These are phyloP conservation scores for Apophysomyces sp. DNA, from an alignment of 371 early-diverging fungal species.

Conservation along the genomic window DNA sequence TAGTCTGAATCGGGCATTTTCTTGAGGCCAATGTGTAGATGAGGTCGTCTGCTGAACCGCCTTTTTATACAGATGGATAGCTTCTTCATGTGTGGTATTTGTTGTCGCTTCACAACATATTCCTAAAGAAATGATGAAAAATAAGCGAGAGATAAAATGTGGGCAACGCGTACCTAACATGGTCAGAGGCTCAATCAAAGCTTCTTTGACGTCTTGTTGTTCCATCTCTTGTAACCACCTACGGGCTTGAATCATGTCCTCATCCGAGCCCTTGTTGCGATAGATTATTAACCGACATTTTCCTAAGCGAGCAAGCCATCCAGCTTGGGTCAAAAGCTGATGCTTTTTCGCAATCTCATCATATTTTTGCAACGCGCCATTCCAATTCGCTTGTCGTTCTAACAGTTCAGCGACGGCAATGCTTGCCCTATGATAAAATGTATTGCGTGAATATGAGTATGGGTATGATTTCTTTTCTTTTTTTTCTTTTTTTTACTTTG, in stretches of 20 bases:
- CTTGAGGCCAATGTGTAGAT: constrained; percentile 19
- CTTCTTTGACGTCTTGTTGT: constrained; percentile 3
- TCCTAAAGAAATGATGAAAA: background rate
- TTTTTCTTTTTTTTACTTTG: constrained; percentile 18
- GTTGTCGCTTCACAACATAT: background rate
- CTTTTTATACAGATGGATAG: background rate
- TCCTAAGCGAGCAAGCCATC: constrained; percentile 15
- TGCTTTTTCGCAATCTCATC: constrained; percentile 2
- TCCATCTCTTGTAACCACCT: constrained; percentile 15
- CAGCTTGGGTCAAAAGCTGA: constrained; percentile 6
- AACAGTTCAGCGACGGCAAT: constrained; percentile 14
- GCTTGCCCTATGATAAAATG: constrained; percentile 15
- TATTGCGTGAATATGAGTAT: too few species aligned
- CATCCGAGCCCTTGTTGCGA: constrained; percentile 2
- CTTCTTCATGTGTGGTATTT: background rate
- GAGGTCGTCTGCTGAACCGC: constrained; percentile 6
- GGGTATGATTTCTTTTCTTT: background rate
- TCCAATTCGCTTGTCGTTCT: constrained; percentile 4
- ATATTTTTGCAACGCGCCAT: constrained; percentile 14
- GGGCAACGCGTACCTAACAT: constrained; percentile 9
- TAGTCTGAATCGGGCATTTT: constrained; percentile 18
- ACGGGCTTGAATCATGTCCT: background rate
- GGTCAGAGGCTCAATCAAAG: constrained; percentile 12
- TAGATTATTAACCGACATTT: constrained; percentile 10
- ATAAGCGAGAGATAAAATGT: background rate